Conservation (phyloP, 495 filamentous ascomycete genomes). For the Stereocaulon alpinum region DNA sequence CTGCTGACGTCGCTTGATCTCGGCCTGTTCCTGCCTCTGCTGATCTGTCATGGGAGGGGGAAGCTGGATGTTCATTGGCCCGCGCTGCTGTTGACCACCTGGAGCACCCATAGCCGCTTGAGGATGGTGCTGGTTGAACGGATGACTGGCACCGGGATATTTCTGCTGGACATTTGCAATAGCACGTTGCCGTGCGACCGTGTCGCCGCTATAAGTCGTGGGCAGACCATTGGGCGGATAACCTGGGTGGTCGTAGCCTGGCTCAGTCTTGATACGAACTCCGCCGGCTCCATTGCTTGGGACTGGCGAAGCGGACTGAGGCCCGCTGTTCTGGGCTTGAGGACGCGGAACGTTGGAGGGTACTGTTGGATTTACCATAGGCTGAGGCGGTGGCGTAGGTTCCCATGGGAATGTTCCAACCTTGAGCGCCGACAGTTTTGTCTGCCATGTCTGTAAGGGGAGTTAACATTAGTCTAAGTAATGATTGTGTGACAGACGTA, state of each 20-base stretch:
- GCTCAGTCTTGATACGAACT: slow-evolving; percentile 64
- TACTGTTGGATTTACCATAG: slow-evolving; percentile 39
- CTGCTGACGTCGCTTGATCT: slow-evolving; percentile 33
- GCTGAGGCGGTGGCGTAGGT: slow-evolving; percentile 46
- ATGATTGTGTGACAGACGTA: not conserved
- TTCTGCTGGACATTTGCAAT: slow-evolving; percentile 55
- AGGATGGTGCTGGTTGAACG: slow-evolving; percentile 54
- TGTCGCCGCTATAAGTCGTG: slow-evolving; percentile 33
- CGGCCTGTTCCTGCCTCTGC: slow-evolving; percentile 23
- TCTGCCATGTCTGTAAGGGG: slow-evolving; percentile 73
- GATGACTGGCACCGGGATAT: slow-evolving; percentile 57
- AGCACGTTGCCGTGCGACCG: slow-evolving; percentile 55
- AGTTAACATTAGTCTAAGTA: not conserved
- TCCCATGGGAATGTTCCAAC: slow-evolving; percentile 95
- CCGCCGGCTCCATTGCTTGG: slow-evolving; percentile 29
- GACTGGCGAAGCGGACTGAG: slow-evolving; percentile 15
- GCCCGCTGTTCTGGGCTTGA: slow-evolving; percentile 22
- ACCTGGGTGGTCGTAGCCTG: slow-evolving; percentile 41
- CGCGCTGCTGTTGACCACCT: slow-evolving; percentile 37
- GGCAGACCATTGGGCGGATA: slow-evolving; percentile 33
- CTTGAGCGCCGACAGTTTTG: slow-evolving; percentile 68
- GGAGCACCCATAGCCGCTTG: slow-evolving; percentile 34
- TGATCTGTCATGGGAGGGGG: slow-evolving; percentile 34
- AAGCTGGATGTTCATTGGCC: slow-evolving; percentile 37
- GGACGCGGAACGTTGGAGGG: slow-evolving; percentile 48